These are phyloP conservation scores for Trichophyton rubrum DNA, from an alignment of 2,329 filamentous ascomycete species.

Conservation along the genomic window DNA sequence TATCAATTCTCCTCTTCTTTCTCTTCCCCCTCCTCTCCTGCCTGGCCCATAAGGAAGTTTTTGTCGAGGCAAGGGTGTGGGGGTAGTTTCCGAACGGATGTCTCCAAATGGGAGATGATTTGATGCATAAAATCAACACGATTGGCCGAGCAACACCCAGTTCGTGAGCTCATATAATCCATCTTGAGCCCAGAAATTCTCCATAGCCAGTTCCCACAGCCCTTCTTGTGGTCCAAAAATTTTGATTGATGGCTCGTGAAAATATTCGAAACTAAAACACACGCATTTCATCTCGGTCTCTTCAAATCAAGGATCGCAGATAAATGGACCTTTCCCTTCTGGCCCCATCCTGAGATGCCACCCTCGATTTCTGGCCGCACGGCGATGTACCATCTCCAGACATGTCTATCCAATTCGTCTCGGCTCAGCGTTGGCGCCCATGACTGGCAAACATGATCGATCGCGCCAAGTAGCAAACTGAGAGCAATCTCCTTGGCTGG, in stretches of 20 bases:
- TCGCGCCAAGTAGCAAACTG: conserved; percentile 53
- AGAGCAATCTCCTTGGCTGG: conserved; percentile 58
- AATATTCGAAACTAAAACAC: background rate
- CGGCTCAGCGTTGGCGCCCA: conserved; percentile 54
- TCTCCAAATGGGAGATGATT: background rate
- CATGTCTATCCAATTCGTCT: conserved; percentile 59
- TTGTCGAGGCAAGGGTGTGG: background rate
- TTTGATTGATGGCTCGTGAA: background rate
- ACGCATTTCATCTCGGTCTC: background rate
- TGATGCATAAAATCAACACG: background rate
- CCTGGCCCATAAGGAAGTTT: background rate
- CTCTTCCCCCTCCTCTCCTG: background rate
- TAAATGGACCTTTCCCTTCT: conserved; percentile 54
- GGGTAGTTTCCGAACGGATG: background rate
- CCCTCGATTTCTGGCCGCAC: conserved; percentile 63
- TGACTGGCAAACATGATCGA: conserved; percentile 60
- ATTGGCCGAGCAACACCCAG: too few relatives aligned
- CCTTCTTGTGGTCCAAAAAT: too few relatives aligned
- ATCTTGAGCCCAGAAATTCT: too few relatives aligned
- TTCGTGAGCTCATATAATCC: too few relatives aligned
- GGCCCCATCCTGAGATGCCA: conserved; percentile 70
- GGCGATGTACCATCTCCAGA: conserved; percentile 71
- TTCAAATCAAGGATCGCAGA: background rate
- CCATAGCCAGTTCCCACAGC: too few relatives aligned
- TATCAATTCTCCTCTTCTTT: background rate